These are phyloP conservation scores for Purshia tridentata DNA, from an alignment of 306 rosid species.

Conservation along the genomic window DNA sequence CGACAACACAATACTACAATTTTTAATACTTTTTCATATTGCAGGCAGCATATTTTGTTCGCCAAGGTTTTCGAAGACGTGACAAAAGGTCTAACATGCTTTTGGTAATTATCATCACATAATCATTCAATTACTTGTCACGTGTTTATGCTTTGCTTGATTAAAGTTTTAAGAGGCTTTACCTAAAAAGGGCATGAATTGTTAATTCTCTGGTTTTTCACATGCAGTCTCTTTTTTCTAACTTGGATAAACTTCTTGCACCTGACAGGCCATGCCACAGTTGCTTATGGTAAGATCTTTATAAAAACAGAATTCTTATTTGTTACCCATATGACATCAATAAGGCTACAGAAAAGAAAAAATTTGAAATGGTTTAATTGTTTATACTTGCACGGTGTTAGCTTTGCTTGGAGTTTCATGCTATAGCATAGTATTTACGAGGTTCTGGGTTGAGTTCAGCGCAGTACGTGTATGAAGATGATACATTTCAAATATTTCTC, in stretches of 20 bases:
- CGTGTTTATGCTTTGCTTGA: slow-evolving; percentile 5
- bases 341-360: neutral
- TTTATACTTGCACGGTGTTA: neutral
- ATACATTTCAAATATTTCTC: no score
- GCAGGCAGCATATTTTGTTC: slow-evolving; percentile 85
- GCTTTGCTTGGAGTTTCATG: neutral
- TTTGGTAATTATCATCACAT: slow-evolving; percentile 52
- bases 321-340: neutral
- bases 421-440: neutral
- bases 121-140: neutral
- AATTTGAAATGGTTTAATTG: neutral
- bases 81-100: slow-evolving; percentile 87
- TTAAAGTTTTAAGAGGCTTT: slow-evolving; percentile 12
- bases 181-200: slow-evolving; percentile 9
- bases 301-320: neutral
- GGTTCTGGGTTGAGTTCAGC: no score
- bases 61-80: slow-evolving; percentile 64
- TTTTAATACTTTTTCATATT: slow-evolving; percentile 30
- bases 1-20: slow-evolving; percentile 18
- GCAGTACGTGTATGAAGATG: no score
- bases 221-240: slow-evolving; percentile 78
- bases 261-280: slow-evolving; percentile 83
- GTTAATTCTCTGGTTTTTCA: slow-evolving; percentile 32
- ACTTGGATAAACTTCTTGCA: slow-evolving; percentile 81
- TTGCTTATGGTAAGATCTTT: slow-evolving; percentile 78